Conservation (phyloP, 1,284 basidiomycete genomes). For the Porodaedalea pini region DNA sequence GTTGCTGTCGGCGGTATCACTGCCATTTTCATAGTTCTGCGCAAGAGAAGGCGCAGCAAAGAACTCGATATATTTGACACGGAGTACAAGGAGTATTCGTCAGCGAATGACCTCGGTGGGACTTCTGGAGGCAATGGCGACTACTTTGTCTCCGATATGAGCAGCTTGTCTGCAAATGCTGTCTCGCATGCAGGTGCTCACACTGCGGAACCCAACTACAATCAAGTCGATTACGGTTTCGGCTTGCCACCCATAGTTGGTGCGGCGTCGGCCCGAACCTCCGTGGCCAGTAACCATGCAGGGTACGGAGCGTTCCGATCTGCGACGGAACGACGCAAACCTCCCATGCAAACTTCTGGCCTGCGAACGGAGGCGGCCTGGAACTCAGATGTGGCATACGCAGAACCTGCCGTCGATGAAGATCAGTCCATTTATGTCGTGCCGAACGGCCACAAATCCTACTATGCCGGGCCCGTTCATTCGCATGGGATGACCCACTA, state of each 20-base stretch:
- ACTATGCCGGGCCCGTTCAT: slow-evolving; percentile 1
- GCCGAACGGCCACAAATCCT: slow-evolving; percentile 1
- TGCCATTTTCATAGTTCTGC: slow-evolving; percentile 6
- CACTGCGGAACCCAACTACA: background rate
- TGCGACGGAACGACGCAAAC: slow-evolving; percentile 1
- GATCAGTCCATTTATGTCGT: slow-evolving; percentile 16
- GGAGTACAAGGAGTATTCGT: slow-evolving; percentile 14
- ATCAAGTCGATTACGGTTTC: slow-evolving; percentile 8
- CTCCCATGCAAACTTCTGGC: slow-evolving; percentile 12
- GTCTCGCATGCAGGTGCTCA: slow-evolving; percentile 1
- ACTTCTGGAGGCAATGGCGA: slow-evolving; percentile 1
- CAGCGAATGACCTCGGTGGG: slow-evolving; percentile 2
- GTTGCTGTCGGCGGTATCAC: slow-evolving; percentile 14
- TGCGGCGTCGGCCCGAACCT: slow-evolving; percentile 6
- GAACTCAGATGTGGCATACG: slow-evolving; percentile 7
- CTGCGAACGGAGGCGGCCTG: slow-evolving; percentile 7
- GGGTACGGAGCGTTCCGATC: slow-evolving; percentile 14
- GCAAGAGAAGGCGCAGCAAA: slow-evolving; percentile 9
- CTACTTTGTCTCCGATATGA: slow-evolving; percentile 9
- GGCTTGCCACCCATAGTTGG: slow-evolving; percentile 6
- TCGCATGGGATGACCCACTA: background rate
- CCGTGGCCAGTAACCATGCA: slow-evolving; percentile 17
- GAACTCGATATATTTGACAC: slow-evolving; percentile 17
- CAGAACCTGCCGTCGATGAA: slow-evolving; percentile 17
- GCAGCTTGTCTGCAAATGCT: slow-evolving; percentile 8